Percentiles rank a stretch among this genome's conserved stretches.
Evolutionary conservation across 441 rosid species (phyloP).

Genomic region (Populus hybrid): DNA sequence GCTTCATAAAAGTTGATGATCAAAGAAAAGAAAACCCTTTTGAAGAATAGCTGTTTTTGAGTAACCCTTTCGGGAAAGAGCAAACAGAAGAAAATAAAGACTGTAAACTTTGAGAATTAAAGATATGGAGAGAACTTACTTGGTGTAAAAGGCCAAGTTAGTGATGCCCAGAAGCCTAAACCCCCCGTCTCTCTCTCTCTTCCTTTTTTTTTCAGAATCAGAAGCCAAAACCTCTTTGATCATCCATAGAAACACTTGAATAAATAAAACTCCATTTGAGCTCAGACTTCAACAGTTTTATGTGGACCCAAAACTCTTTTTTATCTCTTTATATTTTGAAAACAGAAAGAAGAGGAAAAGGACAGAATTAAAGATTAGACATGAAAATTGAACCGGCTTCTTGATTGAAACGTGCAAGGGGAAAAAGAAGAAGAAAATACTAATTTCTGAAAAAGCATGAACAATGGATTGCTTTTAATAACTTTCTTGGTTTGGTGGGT

Average conservation of each 20-base stretch:
- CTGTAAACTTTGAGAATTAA: neutral
- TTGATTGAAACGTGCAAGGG: neutral
- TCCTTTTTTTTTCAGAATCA: neutral
- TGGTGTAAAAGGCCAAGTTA: neutral
- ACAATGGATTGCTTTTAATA: neutral
- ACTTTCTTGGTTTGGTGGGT: conserved; percentile 1
- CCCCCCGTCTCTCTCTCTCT: neutral
- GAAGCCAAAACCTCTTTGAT: neutral
- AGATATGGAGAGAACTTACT: conserved; percentile 7
- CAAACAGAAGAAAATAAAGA: neutral
- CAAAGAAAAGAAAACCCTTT: neutral
- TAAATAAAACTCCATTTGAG: neutral
- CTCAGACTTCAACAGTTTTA: neutral
- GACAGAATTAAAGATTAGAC: neutral
- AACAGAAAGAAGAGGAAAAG: neutral
- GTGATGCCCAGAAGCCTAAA: conserved; percentile 1
- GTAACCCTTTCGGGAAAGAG: neutral
- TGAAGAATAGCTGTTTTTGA: neutral
- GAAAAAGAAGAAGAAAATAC: too few species aligned
- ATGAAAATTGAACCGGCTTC: neutral
- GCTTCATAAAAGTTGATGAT: neutral
- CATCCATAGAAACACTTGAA: neutral
- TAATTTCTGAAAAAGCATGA: too few species aligned
- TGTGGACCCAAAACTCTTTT: neutral
- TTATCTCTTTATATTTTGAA: neutral